phyloP scores from a whole-genome alignment of 768 basidiomycete species.

The Suillus alpinus region DNA sequence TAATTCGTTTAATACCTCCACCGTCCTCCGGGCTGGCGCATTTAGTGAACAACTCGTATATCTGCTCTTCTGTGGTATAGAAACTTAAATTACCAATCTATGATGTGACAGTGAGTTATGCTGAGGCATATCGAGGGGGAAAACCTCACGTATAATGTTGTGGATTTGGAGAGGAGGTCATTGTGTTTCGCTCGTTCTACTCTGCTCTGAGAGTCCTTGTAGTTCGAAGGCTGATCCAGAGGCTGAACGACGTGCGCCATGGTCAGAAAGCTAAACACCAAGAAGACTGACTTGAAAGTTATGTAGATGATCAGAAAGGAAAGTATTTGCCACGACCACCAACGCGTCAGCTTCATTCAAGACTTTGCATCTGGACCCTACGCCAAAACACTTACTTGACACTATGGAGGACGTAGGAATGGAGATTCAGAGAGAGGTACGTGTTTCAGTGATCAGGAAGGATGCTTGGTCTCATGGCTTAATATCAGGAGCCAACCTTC shows the following conservation, averaged over 20 bases:
- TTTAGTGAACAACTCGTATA: conserved; percentile 90
- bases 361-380: background rate
- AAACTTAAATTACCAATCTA: conserved; percentile 92
- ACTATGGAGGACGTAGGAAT: conserved; percentile 90
- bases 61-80: conserved; percentile 95
- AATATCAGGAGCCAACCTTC: conserved; percentile 79
- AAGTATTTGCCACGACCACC: conserved; percentile 27
- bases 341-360: conserved; percentile 27
- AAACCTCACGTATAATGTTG: conserved; percentile 82
- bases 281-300: background rate
- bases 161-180: conserved; percentile 77
- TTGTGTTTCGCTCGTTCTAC: conserved; percentile 78
- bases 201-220: conserved; percentile 89
- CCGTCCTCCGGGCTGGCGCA: conserved; percentile 84
- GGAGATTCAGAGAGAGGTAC: conserved; percentile 75
- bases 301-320: conserved; percentile 18
- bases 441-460: conserved; percentile 19
- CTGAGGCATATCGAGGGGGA: conserved; percentile 14
- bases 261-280: conserved; percentile 13
- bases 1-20: conserved; percentile 89
- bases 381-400: conserved; percentile 16
- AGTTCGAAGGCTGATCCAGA: conserved; percentile 94
- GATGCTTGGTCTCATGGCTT: conserved; percentile 6
- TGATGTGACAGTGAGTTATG: conserved; percentile 10
- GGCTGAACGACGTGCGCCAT: conserved; percentile 86